These are phyloP conservation scores for Citrus reticulata DNA, from an alignment of 345 rosid species.

Conservation along the genomic window DNA sequence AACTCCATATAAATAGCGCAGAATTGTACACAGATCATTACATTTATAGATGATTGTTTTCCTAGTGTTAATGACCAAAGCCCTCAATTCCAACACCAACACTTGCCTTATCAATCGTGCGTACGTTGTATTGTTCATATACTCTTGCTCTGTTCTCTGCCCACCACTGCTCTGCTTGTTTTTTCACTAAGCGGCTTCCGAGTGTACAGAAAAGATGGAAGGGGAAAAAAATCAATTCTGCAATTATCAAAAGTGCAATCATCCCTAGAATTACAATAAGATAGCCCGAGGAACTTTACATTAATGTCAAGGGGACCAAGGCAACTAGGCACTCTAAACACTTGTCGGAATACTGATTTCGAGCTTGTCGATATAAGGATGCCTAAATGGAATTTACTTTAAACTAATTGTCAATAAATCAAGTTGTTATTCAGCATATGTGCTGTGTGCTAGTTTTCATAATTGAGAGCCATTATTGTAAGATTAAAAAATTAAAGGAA, in stretches of 20 bases:
- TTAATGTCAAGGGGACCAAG: not conserved
- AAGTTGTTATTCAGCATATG: too few relatives aligned
- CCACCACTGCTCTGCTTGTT: slow-evolving; percentile 99
- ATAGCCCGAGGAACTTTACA: not conserved
- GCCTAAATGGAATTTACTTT: not conserved
- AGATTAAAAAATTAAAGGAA: not conserved
- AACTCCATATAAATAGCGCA: slow-evolving; percentile 20
- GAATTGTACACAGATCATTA: slow-evolving; percentile 16
- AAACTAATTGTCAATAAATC: not conserved
- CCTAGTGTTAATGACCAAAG: slow-evolving; percentile 44
- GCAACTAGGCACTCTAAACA: not conserved
- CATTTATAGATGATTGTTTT: slow-evolving; percentile 31
- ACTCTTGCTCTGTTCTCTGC: slow-evolving; percentile 87
- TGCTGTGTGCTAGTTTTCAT: too few relatives aligned
- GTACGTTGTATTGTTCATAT: slow-evolving; percentile 81
- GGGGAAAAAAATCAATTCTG: not conserved
- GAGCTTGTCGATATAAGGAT: not conserved
- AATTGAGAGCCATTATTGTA: not conserved
- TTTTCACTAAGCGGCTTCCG: slow-evolving; percentile 88
- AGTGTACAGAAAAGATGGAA: slow-evolving; percentile 37
- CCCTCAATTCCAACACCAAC: slow-evolving; percentile 75
- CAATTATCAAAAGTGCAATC: not conserved
- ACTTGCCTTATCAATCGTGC: slow-evolving; percentile 67
- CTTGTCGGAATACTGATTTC: not conserved
- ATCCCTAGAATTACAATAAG: not conserved